These are phyloP conservation scores for Monosporascus sp. DNA, from an alignment of 2,329 filamentous ascomycete genomes.

Conservation along the genomic window DNA sequence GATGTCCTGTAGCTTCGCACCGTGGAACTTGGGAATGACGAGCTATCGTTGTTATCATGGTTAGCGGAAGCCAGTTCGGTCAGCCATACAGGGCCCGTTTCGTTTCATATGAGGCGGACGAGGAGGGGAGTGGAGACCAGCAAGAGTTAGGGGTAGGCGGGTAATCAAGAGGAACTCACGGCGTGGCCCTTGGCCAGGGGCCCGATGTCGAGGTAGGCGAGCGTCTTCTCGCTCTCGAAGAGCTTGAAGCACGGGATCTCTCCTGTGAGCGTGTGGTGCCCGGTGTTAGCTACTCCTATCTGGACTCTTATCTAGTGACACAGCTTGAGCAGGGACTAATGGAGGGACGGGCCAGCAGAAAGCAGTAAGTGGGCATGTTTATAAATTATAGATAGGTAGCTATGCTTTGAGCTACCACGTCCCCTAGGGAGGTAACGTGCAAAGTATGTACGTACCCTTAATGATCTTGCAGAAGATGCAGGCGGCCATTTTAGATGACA, in stretches of 20 bases:
- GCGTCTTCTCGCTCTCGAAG: conserved; percentile 86
- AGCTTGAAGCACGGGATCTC: conserved; percentile 97
- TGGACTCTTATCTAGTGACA: too few relatives aligned
- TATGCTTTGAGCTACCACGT: background rate
- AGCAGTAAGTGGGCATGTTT: too few relatives aligned
- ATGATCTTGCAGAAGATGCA: conserved; percentile 99
- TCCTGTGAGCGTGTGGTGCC: conserved; percentile 45
- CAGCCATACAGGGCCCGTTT: background rate
- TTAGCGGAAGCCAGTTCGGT: background rate
- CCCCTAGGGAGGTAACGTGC: background rate
- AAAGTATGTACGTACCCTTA: conserved; percentile 57
- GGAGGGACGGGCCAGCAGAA: background rate
- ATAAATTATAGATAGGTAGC: too few relatives aligned
- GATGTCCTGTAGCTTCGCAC: conserved; percentile 85
- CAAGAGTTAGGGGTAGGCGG: background rate
- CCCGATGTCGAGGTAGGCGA: conserved; percentile 95
- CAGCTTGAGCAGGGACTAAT: too few relatives aligned
- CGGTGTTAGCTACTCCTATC: background rate
- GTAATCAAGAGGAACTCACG: conserved; percentile 45
- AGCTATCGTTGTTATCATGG: conserved; percentile 51
- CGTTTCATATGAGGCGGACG: background rate
- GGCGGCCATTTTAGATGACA: conserved; percentile 48
- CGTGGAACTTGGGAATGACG: conserved; percentile 93
- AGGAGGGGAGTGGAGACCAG: background rate
- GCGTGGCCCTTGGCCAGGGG: conserved; percentile 85